Base-by-base conservation (phyloP, 768 basidiomycete genomes). In the Candolleomyces aberdarensis region DNA sequence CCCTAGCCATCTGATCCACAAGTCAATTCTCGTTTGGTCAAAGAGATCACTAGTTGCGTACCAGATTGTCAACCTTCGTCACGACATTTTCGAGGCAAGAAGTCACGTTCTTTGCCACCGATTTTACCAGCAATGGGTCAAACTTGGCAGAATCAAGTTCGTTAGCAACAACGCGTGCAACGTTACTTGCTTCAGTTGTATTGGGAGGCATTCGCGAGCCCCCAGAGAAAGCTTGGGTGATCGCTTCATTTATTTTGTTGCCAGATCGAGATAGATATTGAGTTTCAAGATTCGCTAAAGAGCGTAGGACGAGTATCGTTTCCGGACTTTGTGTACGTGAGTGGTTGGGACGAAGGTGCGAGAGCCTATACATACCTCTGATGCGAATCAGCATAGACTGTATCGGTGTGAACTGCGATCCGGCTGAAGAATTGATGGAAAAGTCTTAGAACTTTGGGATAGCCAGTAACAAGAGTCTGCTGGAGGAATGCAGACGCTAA, bases 341-440 rank as follows among this genome's bases (percentile, higher is more conserved):
- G 55, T 13, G 31, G 19, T 11, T 29, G 39, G 36, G 57, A 53
- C 58, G 17, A 14, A 41, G 26, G 29, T 54, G 44, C 9, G 46
- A 36, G 22, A 55, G 19, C 5, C 17, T 58, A 5, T 6, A 5
- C 61, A 63, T 57, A 92, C 94, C 92, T 94, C 75, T 99, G 97
- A 54, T 90, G 83, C 0, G 84, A 80, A 56, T 88, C 85, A 0
- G 85, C 88, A 71, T 98, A 98, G 6, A 92, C 78, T 0, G 97
- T 98, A 69, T 98, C 96, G 1, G 97, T 97, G 70, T 98, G 92
- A 11, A 96, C 90, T 2, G 94, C 87, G 56, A 98, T 94, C 71
- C 95, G 95, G 32, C 90, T 86, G 71, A 99, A 99, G 76, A 99
- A 97, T 44, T 95, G 94, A 58, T 99, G 97, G 75, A 99, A 96